Conservation (phyloP, 139 green algal species). For the Edaphochlamys debaryana region DNA sequence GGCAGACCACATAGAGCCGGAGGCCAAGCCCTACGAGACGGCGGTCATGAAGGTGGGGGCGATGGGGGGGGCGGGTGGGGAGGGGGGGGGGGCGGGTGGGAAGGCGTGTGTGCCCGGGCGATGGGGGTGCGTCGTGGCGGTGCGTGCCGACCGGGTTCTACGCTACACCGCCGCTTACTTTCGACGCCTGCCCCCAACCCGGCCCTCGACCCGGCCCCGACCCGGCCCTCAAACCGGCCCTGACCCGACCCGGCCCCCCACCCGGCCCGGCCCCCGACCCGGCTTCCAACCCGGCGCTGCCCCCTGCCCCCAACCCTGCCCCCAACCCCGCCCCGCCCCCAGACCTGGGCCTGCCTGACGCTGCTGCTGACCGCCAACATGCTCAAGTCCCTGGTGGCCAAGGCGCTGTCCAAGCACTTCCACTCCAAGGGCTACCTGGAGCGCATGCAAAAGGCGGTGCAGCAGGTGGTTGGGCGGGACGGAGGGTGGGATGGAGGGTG, state of each 20-base stretch:
- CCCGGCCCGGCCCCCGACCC: too few relatives aligned
- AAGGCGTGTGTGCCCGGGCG: not conserved
- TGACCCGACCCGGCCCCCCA: too few relatives aligned
- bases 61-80: not conserved
- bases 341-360: conserved; percentile 21
- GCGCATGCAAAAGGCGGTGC: conserved; percentile 33
- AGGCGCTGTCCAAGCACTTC: conserved; percentile 44
- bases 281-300: too few relatives aligned
- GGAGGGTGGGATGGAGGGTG: not conserved
- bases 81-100: not conserved
- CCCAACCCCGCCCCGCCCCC: not conserved
- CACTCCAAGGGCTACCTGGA: conserved; percentile 30
- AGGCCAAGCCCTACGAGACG: not conserved
- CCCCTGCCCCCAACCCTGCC: not conserved
- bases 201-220: too few relatives aligned
- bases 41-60: conserved; percentile 2
- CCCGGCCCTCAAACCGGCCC: too few relatives aligned
- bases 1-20: not conserved
- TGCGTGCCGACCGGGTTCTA: too few relatives aligned
- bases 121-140: too few relatives aligned
- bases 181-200: too few relatives aligned
- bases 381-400: conserved; percentile 29
- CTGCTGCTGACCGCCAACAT: conserved; percentile 22
- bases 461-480: conserved; percentile 13
- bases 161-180: too few relatives aligned